Base-by-base conservation (phyloP, 768 basidiomycete species). In the Leccinum obscurum region DNA sequence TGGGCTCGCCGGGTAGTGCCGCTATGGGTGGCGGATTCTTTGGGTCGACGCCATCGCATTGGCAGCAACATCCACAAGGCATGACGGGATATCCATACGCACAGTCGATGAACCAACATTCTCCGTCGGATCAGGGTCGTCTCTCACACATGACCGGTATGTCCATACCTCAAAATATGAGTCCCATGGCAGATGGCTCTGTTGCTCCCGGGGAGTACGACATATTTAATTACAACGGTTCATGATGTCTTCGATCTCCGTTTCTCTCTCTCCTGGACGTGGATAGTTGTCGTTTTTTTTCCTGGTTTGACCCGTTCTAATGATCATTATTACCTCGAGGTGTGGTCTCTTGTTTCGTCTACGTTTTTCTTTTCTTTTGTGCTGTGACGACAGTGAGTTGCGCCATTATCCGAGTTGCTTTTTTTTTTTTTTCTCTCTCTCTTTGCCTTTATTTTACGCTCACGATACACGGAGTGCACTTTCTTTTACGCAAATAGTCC, bases 201-300 rank as follows among this genome's bases (percentile, higher is more conserved):
- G 76, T 74, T 52, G 56, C 61, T 58, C 59, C 68, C 55, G 77
- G 69, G 66, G 86, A 86, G 57, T 82, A 83, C 65, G 85, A 85
- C 62, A 73, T 85, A 62, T 84, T 86, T 70, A 84, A 83, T 68
- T 87, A 86, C 83, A 77, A 74, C 64, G 76, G 77, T 58, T 78
- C 72, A 77, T 76, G 70, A 70, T 61, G 53, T 55, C 58, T 55
- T 41, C 58, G 54, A 67, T 66, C 55, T 28, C 46, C 26, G 52
- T 59, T 61, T 62, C 55, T 41, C 39, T 17, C 54, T 58, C 54
- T 58, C 24, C 51, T 57, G 64, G 64, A 63, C 48, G 52, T 54
- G 67, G 66, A 65, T 68, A 55, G 56, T 55, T 60, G 53, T 64
- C 57, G 57, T 67, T 17, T 41, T 37, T 35, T 41, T 41, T 56